Conservation (phyloP, 495 filamentous ascomycete species). For the Entonaema liquescens region DNA sequence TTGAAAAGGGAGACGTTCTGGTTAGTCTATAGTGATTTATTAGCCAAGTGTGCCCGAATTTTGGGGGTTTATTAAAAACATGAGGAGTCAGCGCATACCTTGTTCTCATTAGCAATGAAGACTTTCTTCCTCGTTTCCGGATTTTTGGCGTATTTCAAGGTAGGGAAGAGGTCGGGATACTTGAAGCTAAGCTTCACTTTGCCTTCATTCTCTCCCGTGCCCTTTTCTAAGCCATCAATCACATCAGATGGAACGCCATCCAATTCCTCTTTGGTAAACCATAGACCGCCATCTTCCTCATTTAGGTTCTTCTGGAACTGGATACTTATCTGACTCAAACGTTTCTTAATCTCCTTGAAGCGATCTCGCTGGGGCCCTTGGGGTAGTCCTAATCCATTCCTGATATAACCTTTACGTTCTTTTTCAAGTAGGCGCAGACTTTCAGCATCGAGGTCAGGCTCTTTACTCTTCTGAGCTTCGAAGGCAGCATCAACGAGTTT, state of each 20-base stretch:
- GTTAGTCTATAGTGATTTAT: slow-evolving; percentile 63
- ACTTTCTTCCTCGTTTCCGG: slow-evolving; percentile 62
- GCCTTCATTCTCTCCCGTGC: slow-evolving; percentile 71
- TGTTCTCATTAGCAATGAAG: slow-evolving; percentile 68
- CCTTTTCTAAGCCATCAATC: slow-evolving; percentile 69
- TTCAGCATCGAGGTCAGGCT: slow-evolving; percentile 57
- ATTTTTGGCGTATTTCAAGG: slow-evolving; percentile 66
- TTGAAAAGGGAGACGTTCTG: slow-evolving; percentile 86
- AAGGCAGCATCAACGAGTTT: slow-evolving; percentile 64
- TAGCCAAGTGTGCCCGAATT: slow-evolving; percentile 1
- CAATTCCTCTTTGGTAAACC: slow-evolving; percentile 67
- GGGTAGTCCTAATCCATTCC: slow-evolving; percentile 64
- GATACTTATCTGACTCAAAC: slow-evolving; percentile 64
- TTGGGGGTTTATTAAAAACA: not conserved
- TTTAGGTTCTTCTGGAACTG: slow-evolving; percentile 69
- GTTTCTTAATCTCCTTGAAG: slow-evolving; percentile 72
- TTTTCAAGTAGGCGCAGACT: slow-evolving; percentile 64
- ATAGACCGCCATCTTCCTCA: slow-evolving; percentile 67
- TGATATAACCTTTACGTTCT: slow-evolving; percentile 65
- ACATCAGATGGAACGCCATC: slow-evolving; percentile 67
- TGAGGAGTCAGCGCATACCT: slow-evolving; percentile 44
- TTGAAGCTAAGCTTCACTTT: slow-evolving; percentile 68
- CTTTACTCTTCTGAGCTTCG: slow-evolving; percentile 52
- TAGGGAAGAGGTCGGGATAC: slow-evolving; percentile 69
- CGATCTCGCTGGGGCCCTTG: slow-evolving; percentile 63